A percentile compares a stretch with the other conserved stretches of the same genome.
phyloP scores from a whole-genome alignment of 1,139 yeast species.

The Taphrina betulina region DNA sequence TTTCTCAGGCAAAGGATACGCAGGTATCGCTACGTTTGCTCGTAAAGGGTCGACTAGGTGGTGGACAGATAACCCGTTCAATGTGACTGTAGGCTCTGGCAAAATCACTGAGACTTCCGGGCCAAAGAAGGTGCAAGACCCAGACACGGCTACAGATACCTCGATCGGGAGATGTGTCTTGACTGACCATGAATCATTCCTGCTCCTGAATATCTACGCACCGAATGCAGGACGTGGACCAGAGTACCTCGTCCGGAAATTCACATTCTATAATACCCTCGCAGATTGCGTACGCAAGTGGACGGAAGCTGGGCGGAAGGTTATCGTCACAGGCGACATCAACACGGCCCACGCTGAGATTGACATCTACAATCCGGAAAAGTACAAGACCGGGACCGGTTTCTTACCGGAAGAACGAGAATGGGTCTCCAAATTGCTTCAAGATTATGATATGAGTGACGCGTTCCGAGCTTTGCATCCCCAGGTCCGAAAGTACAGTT shows the following conservation, averaged over 20 bases:
- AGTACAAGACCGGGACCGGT: conserved; percentile 24
- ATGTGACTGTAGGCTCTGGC: conserved; percentile 7
- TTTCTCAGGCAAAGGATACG: conserved; percentile 28
- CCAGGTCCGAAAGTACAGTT: conserved; percentile 21
- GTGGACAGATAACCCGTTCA: conserved; percentile 30
- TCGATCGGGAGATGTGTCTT: conserved; percentile 27
- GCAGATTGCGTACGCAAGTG: conserved; percentile 27
- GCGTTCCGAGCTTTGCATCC: conserved; percentile 28
- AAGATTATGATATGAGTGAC: conserved; percentile 14
- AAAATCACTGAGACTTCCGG: background rate
- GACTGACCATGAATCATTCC: conserved; percentile 28
- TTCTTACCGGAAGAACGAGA: conserved; percentile 28
- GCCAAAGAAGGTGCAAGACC: conserved; percentile 2
- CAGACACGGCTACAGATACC: conserved; percentile 23
- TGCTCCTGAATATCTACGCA: conserved; percentile 29
- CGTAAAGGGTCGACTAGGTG: conserved; percentile 7
- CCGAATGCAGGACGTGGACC: conserved; percentile 32
- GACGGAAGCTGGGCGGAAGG: conserved; percentile 28
- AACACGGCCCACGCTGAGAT: conserved; percentile 27
- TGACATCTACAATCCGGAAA: conserved; percentile 30
- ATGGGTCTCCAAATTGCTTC: conserved; percentile 24
- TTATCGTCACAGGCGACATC: conserved; percentile 31
- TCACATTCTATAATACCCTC: conserved; percentile 14
- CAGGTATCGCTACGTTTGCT: conserved; percentile 30
- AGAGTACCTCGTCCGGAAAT: conserved; percentile 23